Conservation (phyloP, 768 basidiomycete genomes). For the Galerina marginata region DNA sequence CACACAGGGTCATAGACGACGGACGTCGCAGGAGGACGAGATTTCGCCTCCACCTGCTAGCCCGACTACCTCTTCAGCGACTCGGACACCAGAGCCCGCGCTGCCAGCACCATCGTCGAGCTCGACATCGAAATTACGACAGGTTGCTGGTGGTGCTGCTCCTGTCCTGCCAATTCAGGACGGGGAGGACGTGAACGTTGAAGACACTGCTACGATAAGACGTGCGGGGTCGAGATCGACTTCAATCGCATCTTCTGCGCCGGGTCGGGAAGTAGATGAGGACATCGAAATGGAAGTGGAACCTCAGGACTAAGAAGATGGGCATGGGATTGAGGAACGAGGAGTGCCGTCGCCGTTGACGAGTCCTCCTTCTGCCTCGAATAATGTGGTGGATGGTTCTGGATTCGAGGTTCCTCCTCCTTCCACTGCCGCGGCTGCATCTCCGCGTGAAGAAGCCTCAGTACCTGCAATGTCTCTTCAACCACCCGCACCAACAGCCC, state of each 20-base stretch:
- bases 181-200: neutral
- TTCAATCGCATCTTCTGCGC: too few relatives aligned
- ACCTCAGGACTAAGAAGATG: neutral
- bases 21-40: neutral
- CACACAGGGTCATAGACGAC: conserved; percentile 1
- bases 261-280: neutral
- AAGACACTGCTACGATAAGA: neutral
- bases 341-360: neutral
- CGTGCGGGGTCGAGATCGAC: too few relatives aligned
- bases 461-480: neutral
- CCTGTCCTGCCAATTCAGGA: neutral
- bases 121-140: neutral
- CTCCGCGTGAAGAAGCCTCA: neutral
- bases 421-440: neutral
- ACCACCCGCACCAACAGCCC: neutral
- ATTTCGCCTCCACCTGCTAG: neutral
- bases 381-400: neutral
- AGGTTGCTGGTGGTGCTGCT: neutral
- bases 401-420: neutral
- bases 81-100: neutral
- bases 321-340: neutral
- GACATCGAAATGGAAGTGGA: neutral
- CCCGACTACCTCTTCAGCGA: neutral
- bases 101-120: neutral
- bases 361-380: neutral